Conservation (phyloP, 495 filamentous ascomycete species). For the Daldinia childiae region DNA sequence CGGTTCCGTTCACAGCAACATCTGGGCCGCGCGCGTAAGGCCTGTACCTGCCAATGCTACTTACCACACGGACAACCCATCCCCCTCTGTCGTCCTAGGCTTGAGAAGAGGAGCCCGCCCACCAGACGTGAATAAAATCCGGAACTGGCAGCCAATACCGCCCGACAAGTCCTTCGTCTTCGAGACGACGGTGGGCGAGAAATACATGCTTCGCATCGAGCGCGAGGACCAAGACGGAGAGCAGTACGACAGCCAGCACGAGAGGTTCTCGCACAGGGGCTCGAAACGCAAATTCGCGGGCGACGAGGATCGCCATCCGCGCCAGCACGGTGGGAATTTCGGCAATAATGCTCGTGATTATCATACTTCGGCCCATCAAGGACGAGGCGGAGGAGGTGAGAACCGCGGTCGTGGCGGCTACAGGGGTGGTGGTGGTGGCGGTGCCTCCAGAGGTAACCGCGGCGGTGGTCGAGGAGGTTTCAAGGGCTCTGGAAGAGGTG, state of each 20-base stretch:
- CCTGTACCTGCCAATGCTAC: slow-evolving; percentile 71
- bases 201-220: slow-evolving; percentile 82
- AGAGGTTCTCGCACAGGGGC: slow-evolving; percentile 65
- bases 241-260: slow-evolving; percentile 67
- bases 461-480: slow-evolving; percentile 1
- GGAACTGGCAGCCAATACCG: slow-evolving; percentile 82
- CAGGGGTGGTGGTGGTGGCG: slow-evolving; percentile 43
- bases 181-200: slow-evolving; percentile 85
- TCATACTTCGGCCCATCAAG: slow-evolving; percentile 51
- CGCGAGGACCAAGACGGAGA: slow-evolving; percentile 67
- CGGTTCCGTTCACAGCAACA: slow-evolving; percentile 74
- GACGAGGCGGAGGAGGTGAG: slow-evolving; percentile 57
- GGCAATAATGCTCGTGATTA: slow-evolving; percentile 53
- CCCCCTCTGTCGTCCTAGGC: slow-evolving; percentile 80
- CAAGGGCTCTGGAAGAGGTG: slow-evolving; percentile 45
- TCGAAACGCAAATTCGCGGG: slow-evolving; percentile 64
- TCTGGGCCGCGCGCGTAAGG: slow-evolving; percentile 85
- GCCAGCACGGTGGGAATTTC: slow-evolving; percentile 42
- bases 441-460: slow-evolving; percentile 8
- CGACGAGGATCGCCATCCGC: slow-evolving; percentile 58
- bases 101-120: slow-evolving; percentile 76
- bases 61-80: slow-evolving; percentile 77
- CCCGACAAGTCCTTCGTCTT: slow-evolving; percentile 72
- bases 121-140: slow-evolving; percentile 81
- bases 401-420: slow-evolving; percentile 55